Conservation (phyloP, 140 eudicot species). For the Stevia rebaudiana region DNA sequence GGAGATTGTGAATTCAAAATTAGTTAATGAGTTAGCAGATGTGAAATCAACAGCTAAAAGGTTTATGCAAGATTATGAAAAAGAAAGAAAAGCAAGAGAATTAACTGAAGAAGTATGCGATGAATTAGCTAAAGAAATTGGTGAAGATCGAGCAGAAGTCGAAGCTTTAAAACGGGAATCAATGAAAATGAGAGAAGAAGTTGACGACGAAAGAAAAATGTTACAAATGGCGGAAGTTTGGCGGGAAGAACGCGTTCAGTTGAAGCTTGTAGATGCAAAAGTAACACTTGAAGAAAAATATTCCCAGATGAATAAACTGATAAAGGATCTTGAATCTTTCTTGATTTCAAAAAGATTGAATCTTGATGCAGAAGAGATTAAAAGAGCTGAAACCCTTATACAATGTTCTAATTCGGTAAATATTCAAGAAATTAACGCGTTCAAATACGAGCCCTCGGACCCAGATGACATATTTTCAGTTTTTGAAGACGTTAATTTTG, state of each 20-base stretch:
- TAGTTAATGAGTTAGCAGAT: constrained; percentile 69
- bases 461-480: constrained; percentile 71
- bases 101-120: constrained; percentile 93
- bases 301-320: constrained; percentile 56
- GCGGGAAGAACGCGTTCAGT: constrained; percentile 97
- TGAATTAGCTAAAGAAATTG: constrained; percentile 89
- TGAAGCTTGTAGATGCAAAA: constrained; percentile 90
- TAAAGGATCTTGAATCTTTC: constrained; percentile 55
- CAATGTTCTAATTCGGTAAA: constrained; percentile 45
- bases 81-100: constrained; percentile 71
- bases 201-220: constrained; percentile 92
- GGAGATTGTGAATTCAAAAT: constrained; percentile 72
- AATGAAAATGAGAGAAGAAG: constrained; percentile 72
- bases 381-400: constrained; percentile 49
- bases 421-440: constrained; percentile 59
- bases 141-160: constrained; percentile 87
- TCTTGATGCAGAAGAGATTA: constrained; percentile 42
- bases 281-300: constrained; percentile 82
- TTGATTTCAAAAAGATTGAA: constrained; percentile 39
- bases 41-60: constrained; percentile 64
- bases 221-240: constrained; percentile 98
- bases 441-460: constrained; percentile 69
- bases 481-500: constrained; percentile 67
- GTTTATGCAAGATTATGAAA: constrained; percentile 75
- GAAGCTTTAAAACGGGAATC: constrained; percentile 80